Conservation (phyloP, 352 stramenopile genomes). For the Phytophthora hybrid region DNA sequence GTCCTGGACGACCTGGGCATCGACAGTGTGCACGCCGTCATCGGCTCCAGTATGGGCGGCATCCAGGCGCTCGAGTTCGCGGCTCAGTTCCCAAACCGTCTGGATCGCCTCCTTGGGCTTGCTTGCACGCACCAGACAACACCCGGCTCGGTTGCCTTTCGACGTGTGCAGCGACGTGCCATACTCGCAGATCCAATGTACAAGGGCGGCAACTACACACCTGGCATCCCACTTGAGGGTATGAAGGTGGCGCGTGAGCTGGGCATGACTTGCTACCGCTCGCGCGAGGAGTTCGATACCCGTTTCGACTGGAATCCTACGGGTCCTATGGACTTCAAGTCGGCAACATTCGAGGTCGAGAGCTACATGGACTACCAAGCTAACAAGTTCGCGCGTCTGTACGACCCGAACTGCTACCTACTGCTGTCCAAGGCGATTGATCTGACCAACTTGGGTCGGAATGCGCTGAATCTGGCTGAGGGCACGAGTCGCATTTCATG, state of each 20-base stretch:
- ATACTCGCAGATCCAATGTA: not conserved
- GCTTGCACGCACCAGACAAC: not conserved
- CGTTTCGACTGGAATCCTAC: not conserved
- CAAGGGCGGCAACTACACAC: not conserved
- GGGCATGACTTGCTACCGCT: not conserved
- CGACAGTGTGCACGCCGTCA: not conserved
- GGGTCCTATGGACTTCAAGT: not conserved
- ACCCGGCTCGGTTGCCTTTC: not conserved
- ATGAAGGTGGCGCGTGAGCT: not conserved
- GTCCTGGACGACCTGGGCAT: not conserved
- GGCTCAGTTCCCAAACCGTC: not conserved
- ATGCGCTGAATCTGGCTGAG: not conserved
- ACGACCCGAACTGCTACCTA: not conserved
- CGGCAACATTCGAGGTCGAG: not conserved
- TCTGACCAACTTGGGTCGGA: not conserved
- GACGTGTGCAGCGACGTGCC: not conserved
- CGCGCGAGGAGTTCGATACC: not conserved
- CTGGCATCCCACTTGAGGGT: not conserved
- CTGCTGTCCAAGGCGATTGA: not conserved
- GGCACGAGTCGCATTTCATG: not conserved
- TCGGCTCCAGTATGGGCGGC: not conserved
- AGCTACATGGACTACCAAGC: not conserved
- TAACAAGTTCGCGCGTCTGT: not conserved
- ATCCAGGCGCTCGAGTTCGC: not conserved
- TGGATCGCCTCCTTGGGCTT: not conserved